These are phyloP conservation scores for Blastobotrys arbuscula DNA, from an alignment of 1,139 yeast genomes.

Conservation along the genomic window DNA sequence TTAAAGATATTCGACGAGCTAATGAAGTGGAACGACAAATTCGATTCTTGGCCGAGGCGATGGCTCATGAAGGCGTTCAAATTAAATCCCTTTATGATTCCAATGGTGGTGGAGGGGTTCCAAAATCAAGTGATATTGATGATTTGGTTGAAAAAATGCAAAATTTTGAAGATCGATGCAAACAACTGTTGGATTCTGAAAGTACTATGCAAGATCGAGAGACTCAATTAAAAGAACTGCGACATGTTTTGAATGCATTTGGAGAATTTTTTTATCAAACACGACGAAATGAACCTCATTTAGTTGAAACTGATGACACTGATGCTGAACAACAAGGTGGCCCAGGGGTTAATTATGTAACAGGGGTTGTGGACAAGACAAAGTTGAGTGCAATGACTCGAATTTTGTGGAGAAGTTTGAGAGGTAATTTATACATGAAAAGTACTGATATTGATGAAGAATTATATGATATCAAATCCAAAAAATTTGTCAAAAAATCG, in stretches of 20 bases:
- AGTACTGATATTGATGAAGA: conserved; percentile 62
- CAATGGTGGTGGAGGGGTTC: conserved; percentile 17
- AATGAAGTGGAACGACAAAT: conserved; percentile 62
- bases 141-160: conserved; percentile 65
- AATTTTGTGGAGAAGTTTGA: conserved; percentile 85
- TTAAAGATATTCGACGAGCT: conserved; percentile 66
- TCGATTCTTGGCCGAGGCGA: conserved; percentile 17
- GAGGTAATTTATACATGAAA: conserved; percentile 81
- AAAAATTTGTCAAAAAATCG: conserved; percentile 52
- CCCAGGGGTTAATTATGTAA: conserved; percentile 49
- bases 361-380: conserved; percentile 77
- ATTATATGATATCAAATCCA: conserved; percentile 45
- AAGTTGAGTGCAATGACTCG: conserved; percentile 71
- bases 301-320: conserved; percentile 26
- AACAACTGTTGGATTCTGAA: conserved; percentile 51
- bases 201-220: conserved; percentile 50
- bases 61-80: conserved; percentile 27
- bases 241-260: conserved; percentile 63
- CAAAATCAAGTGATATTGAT: conserved; percentile 56
- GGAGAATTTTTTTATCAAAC: conserved; percentile 46
- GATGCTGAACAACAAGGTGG: conserved; percentile 10
- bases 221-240: conserved; percentile 54
- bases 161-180: conserved; percentile 52
- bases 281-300: conserved; percentile 27
- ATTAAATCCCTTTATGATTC: conserved; percentile 21